Conservation (phyloP, 306 rosid genomes). For the Vicia faba region DNA sequence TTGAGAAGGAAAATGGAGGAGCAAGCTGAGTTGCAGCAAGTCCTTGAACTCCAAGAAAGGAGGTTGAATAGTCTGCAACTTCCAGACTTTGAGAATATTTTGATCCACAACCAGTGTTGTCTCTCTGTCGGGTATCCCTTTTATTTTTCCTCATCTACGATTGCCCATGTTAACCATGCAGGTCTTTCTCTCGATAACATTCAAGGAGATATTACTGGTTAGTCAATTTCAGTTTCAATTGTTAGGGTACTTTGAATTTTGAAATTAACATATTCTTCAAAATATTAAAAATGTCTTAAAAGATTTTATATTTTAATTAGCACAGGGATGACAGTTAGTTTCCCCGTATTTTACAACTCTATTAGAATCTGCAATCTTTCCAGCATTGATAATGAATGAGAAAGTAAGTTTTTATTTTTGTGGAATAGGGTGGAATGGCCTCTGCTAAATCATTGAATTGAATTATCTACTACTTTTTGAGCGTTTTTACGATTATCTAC, state of each 20-base stretch:
- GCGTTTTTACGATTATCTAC: too few species aligned
- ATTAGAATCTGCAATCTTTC: slow-evolving; percentile 77
- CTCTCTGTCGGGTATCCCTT: slow-evolving; percentile 67
- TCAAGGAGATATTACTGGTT: slow-evolving; percentile 67
- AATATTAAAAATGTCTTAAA: slow-evolving; percentile 11
- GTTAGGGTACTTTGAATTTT: background rate
- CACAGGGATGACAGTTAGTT: slow-evolving; percentile 90
- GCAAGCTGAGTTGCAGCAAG: slow-evolving; percentile 85
- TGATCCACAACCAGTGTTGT: slow-evolving; percentile 71
- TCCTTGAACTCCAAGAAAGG: slow-evolving; percentile 78
- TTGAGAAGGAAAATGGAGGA: too few species aligned
- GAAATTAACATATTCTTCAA: slow-evolving; percentile 9
- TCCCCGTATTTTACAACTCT: slow-evolving; percentile 78
- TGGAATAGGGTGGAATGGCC: too few species aligned
- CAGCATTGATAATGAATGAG: slow-evolving; percentile 77
- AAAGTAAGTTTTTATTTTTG: slow-evolving; percentile 53
- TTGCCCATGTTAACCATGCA: slow-evolving; percentile 45
- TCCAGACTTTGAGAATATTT: slow-evolving; percentile 71
- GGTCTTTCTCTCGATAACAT: slow-evolving; percentile 52
- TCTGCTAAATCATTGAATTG: too few species aligned
- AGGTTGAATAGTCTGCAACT: slow-evolving; percentile 83
- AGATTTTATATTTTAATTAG: slow-evolving; percentile 34
- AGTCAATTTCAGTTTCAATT: slow-evolving; percentile 34
- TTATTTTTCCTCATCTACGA: slow-evolving; percentile 50
- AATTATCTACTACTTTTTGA: too few species aligned